Base-by-base conservation (phyloP, 805 yeast genomes). In the Lachancea waltii region DNA sequence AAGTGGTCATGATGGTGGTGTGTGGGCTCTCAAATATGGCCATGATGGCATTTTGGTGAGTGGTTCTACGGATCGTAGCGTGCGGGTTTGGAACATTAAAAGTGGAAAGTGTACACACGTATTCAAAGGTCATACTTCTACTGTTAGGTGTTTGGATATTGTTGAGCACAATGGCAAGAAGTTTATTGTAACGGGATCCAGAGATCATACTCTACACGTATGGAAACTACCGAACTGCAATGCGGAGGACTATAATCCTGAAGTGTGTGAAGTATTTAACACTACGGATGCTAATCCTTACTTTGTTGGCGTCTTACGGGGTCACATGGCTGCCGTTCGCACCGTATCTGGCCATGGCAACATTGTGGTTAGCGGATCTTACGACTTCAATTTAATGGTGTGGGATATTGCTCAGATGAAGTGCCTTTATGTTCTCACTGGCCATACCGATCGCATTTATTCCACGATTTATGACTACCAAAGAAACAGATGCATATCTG, bases 21-120 rank as follows among this genome's bases (percentile, higher is more conserved):
- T 92, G 4, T 92, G 98, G 98, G 97, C 98, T 1, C 70, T 92
- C 57, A 86, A 90, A 61, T 89, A 87, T 55, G 87, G 85, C 16
- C 77, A 80, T 51, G 85, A 87, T 7, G 62, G 62, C 8, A 54
- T 58, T 3, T 68, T 92, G 31, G 95, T 90, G 1, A 83, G 94
- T 43, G 98, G 97, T 0, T 82, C 95, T 2, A 90, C 97, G 0
- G 98, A 92, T 62, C 73, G 96, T 49, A 81, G 95, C 0, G 95
- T 92, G 3, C 73, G 98, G 42, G 78, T 92, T 4, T 92, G 98
- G 98, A 85, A 89, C 56, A 77, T 89, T 44, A 71, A 74, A 40
- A 78, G 82, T 16, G 95, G 90, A 2, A 72, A 72, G 46, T 90
- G 97, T 58, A 85, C 97, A 0, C 96, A 90, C 60, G 76, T 92